Conservation (phyloP, 2,329 filamentous ascomycete genomes). For the Claviceps sp. region DNA sequence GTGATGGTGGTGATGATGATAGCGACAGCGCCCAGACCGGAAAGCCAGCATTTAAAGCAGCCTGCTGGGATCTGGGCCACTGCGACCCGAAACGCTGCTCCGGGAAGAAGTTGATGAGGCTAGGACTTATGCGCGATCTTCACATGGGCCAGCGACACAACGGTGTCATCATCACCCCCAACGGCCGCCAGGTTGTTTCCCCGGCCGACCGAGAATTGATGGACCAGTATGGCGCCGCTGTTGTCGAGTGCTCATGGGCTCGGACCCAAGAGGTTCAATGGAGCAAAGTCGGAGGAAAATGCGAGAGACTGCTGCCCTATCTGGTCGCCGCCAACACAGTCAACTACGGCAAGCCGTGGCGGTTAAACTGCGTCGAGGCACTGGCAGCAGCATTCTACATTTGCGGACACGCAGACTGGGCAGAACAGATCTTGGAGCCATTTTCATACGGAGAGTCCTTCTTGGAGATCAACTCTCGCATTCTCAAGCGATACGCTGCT, state of each 20-base stretch:
- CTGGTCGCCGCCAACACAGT: slow-evolving; percentile 93
- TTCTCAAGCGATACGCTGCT: slow-evolving; percentile 74
- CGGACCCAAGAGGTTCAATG: slow-evolving; percentile 84
- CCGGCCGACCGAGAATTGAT: slow-evolving; percentile 71
- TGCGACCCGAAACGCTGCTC: slow-evolving; percentile 96
- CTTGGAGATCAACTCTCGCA: slow-evolving; percentile 72
- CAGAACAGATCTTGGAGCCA: slow-evolving; percentile 63
- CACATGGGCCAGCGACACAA: slow-evolving; percentile 83
- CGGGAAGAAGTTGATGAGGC: slow-evolving; percentile 83
- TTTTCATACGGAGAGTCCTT: slow-evolving; percentile 87
- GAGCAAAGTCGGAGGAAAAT: slow-evolving; percentile 81
- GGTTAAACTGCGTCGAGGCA: slow-evolving; percentile 90
- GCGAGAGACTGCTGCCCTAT: slow-evolving; percentile 82
- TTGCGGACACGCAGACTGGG: slow-evolving; percentile 85
- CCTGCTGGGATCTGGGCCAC: slow-evolving; percentile 95
- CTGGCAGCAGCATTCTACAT: slow-evolving; percentile 87
- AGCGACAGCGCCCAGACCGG: slow-evolving; percentile 12
- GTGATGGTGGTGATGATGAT: slow-evolving; percentile 24
- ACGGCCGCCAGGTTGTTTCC: slow-evolving; percentile 74
- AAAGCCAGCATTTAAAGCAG: slow-evolving; percentile 65
- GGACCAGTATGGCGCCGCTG: slow-evolving; percentile 81
- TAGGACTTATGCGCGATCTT: slow-evolving; percentile 86
- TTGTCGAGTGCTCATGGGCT: slow-evolving; percentile 97
- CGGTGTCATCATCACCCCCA: slow-evolving; percentile 88
- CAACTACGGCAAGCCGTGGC: slow-evolving; percentile 93